Conservation (phyloP, 176 grass and related monocot species). For the Oryza australiensis region DNA sequence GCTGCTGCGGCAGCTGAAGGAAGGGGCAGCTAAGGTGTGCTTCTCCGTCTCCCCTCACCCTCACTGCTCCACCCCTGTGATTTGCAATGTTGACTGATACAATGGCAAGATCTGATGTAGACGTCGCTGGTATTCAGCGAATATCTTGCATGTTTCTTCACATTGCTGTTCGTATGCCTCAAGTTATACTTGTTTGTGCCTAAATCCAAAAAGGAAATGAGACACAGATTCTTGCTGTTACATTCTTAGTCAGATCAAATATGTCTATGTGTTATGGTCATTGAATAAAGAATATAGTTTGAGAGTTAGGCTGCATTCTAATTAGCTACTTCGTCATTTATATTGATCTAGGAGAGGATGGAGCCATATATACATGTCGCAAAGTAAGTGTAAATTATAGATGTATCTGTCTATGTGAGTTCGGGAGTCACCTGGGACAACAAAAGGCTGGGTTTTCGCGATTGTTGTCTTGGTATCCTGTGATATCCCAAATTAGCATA, state of each 20-base stretch:
- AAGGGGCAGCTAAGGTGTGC: no score
- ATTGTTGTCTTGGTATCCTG: conserved; percentile 4
- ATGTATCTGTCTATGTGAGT: conserved; percentile 23
- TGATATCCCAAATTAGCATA: conserved; percentile 26
- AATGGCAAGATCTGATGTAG: no score
- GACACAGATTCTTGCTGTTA: conserved; percentile 19
- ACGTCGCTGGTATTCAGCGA: conserved; percentile 86
- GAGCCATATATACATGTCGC: conserved; percentile 33
- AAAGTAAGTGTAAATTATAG: conserved; percentile 58
- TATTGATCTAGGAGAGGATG: conserved; percentile 29
- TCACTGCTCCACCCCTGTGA: no score
- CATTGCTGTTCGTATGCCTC: conserved; percentile 93
- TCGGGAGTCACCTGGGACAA: conserved; percentile 7
- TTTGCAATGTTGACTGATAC: no score
- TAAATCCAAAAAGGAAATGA: no score
- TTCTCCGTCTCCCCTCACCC: no score
- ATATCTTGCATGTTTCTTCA: conserved; percentile 92
- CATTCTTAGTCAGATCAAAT: neutral
- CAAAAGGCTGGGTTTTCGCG: neutral
- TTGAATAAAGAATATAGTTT: conserved; percentile 3
- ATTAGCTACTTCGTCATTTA: no score
- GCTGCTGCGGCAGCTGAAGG: no score
- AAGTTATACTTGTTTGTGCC: conserved; percentile 90
- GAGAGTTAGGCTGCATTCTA: no score
- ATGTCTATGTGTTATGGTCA: neutral